phyloP scores from a whole-genome alignment of 257 asterid species.

The Solanum pimpinellifolium region DNA sequence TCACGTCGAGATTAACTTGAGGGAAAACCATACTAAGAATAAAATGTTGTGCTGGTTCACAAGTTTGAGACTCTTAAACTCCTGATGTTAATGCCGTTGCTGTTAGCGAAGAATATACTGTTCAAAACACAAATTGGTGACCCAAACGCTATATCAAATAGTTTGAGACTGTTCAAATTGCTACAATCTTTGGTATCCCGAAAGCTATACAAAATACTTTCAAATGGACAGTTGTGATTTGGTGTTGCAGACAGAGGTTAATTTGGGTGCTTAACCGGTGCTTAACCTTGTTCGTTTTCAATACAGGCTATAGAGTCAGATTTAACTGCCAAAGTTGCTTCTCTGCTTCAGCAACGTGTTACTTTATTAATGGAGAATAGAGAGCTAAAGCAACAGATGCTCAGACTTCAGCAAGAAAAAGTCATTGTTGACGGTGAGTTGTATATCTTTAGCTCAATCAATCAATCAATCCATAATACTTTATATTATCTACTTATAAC shows the following conservation, averaged over 20 bases:
- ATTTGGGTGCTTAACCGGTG: background rate
- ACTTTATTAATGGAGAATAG: slow-evolving; percentile 55
- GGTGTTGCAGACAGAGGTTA: background rate
- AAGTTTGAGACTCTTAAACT: background rate
- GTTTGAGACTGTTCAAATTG: background rate
- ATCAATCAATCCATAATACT: background rate
- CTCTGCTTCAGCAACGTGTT: slow-evolving; percentile 40
- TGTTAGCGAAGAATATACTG: background rate
- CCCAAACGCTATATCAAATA: background rate
- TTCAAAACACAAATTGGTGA: background rate
- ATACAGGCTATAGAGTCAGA: slow-evolving; percentile 55
- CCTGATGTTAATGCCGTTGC: background rate
- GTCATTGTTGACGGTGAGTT: slow-evolving; percentile 50
- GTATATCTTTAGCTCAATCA: background rate
- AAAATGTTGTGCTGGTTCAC: background rate
- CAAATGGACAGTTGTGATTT: background rate
- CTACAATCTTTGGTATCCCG: background rate
- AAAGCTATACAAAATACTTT: background rate
- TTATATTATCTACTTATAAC: background rate
- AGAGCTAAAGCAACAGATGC: slow-evolving; percentile 54
- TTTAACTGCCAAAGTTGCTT: slow-evolving; percentile 47
- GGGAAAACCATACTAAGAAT: background rate
- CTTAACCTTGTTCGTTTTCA: background rate
- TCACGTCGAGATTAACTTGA: background rate
- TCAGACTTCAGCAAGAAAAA: slow-evolving; percentile 44